Percentiles rank a stretch among this genome's conserved stretches.
These are phyloP conservation scores for Nitzschia sp. DNA, from an alignment of 108 stramenopile genomes.

Conservation along the genomic window DNA sequence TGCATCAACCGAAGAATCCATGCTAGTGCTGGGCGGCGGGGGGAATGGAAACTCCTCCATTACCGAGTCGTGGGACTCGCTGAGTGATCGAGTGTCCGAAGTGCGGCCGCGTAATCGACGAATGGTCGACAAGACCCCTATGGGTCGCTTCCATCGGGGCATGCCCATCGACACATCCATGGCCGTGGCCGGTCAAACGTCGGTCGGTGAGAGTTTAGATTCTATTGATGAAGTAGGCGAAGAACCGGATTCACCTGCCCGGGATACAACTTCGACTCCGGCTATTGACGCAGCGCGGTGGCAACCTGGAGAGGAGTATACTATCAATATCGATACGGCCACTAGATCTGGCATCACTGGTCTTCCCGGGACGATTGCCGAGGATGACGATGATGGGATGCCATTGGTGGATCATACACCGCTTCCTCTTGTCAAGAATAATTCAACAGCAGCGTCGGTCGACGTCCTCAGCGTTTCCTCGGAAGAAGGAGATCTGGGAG, in stretches of 20 bases:
- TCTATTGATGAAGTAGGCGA: constrained; percentile 62
- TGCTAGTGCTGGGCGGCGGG: constrained; percentile 8
- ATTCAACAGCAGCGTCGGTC: constrained; percentile 13
- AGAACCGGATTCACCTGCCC: constrained; percentile 15
- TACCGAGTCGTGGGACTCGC: constrained; percentile 3
- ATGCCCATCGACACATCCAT: constrained; percentile 7
- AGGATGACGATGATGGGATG: constrained; percentile 1
- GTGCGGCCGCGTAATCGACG: background rate
- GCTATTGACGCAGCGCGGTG: constrained; percentile 13
- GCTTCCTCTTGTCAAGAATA: background rate
- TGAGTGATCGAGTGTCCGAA: background rate
- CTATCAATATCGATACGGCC: constrained; percentile 1
- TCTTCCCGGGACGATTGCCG: background rate
- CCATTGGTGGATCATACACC: constrained; percentile 35
- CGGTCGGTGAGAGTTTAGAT: constrained; percentile 65
- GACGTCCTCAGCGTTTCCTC: constrained; percentile 22
- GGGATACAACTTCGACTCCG: constrained; percentile 8
- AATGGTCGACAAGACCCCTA: constrained; percentile 25
- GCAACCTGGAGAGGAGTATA: constrained; percentile 4
- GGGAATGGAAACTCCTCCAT: background rate
- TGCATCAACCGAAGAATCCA: constrained; percentile 2
- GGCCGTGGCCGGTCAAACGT: constrained; percentile 23
- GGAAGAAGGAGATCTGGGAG: constrained; percentile 25
- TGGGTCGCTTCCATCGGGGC: constrained; percentile 2
- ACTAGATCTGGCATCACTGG: background rate